Conservation (phyloP, 176 grass and related monocot species). For the Oryza punctata region DNA sequence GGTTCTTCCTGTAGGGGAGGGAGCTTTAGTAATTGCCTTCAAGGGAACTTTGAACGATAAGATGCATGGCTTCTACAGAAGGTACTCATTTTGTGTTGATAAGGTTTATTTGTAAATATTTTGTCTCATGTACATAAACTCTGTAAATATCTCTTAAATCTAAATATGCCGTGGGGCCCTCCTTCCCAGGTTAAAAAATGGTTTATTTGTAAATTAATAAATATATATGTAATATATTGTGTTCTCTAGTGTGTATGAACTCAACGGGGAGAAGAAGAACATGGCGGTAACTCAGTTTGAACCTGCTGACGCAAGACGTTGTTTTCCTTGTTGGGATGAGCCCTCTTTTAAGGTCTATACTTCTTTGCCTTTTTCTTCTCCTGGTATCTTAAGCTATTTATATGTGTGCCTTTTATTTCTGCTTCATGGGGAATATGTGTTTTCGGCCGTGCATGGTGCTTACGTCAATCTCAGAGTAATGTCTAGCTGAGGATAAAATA, state of each 20-base stretch:
- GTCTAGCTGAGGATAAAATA: background rate
- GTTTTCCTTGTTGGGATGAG: constrained; percentile 97
- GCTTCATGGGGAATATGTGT: background rate
- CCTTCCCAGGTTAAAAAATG: background rate
- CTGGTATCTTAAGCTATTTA: constrained; percentile 10
- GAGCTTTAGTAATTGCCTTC: constrained; percentile 66
- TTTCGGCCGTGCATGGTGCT: background rate
- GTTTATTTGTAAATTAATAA: constrained; percentile 6
- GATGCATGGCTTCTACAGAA: constrained; percentile 97
- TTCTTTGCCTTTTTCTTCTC: background rate
- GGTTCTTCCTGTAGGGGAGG: constrained; percentile 65
- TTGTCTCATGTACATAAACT: too few species aligned
- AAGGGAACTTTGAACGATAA: constrained; percentile 79
- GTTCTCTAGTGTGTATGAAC: constrained; percentile 69
- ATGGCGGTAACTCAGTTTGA: constrained; percentile 96
- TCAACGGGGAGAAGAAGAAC: constrained; percentile 87
- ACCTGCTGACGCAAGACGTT: constrained; percentile 74
- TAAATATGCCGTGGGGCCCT: too few species aligned
- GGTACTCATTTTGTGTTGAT: constrained; percentile 44
- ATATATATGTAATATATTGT: background rate
- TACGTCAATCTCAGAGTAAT: background rate
- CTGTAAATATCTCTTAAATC: too few species aligned
- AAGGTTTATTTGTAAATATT: constrained; percentile 6
- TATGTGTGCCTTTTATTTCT: background rate
- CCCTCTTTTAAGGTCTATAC: constrained; percentile 77